Evolutionary conservation across 345 rosid genomes (phyloP).

Genomic region (Theobroma cacao): DNA sequence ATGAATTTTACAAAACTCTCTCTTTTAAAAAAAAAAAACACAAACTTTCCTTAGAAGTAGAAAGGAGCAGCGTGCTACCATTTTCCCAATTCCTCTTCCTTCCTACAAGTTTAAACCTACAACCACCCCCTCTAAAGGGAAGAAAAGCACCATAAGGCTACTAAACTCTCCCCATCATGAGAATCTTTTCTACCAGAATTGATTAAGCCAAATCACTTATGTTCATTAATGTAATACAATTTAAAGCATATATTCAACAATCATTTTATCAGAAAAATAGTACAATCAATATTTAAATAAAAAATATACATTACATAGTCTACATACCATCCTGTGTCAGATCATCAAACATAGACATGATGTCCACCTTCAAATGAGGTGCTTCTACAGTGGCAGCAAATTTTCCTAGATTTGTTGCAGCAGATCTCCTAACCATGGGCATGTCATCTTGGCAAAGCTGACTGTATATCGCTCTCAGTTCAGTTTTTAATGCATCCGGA

Average conservation of each 20-base stretch:
- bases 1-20: not conserved
- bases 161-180: not conserved
- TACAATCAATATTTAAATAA: not conserved
- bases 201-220: not conserved
- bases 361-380: slow-evolving; percentile 60
- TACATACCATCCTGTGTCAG: slow-evolving; percentile 71
- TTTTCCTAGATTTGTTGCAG: slow-evolving; percentile 74
- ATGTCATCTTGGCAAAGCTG: slow-evolving; percentile 85
- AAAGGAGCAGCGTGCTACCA: not conserved
- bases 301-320: not conserved
- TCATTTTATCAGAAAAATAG: not conserved
- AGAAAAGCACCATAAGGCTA: not conserved
- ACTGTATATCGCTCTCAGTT: slow-evolving; percentile 54
- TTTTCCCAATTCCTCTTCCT: not conserved
- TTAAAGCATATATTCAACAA: not conserved
- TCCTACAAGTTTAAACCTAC: not conserved
- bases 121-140: not conserved
- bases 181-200: not conserved
- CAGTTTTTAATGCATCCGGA: slow-evolving; percentile 51
- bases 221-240: not conserved
- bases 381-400: slow-evolving; percentile 79
- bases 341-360: slow-evolving; percentile 77
- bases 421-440: slow-evolving; percentile 93
- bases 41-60: not conserved
- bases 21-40: not conserved